These are phyloP conservation scores for Lipomyces chichibuensis DNA, from an alignment of 805 yeast genomes.

Conservation along the genomic window DNA sequence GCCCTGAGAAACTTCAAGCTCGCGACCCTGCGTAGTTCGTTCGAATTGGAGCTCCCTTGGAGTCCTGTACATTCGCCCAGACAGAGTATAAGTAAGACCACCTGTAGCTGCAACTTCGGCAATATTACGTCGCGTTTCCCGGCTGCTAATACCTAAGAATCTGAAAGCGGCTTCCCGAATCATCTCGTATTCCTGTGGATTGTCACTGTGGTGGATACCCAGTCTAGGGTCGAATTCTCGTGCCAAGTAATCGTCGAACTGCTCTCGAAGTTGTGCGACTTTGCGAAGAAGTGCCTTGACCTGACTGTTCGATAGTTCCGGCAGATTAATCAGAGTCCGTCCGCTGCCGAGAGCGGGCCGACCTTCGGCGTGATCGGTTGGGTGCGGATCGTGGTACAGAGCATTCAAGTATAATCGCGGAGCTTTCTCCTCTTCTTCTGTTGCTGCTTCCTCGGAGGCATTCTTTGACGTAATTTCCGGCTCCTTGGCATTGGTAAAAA, in stretches of 20 bases:
- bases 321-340: not conserved
- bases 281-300: not conserved
- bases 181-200: not conserved
- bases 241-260: not conserved
- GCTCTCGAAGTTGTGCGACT: not conserved
- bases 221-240: not conserved
- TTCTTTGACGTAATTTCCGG: not conserved
- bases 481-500: not conserved
- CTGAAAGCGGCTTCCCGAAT: slow-evolving; percentile 2
- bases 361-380: not conserved
- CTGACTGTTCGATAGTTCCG: not conserved
- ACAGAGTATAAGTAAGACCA: slow-evolving; percentile 24
- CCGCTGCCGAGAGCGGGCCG: not conserved
- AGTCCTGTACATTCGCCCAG: slow-evolving; percentile 25
- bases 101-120: slow-evolving; percentile 18
- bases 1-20: slow-evolving; percentile 12
- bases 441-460: not conserved
- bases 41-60: slow-evolving; percentile 17
- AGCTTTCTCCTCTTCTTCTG: not conserved
- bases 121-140: not conserved
- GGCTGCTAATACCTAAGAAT: slow-evolving; percentile 2
- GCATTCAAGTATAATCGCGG: not conserved
- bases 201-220: not conserved
- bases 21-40: slow-evolving; percentile 23
- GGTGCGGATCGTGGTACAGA: not conserved